phyloP scores from a whole-genome alignment of 345 rosid genomes.

The Populus tremula region DNA sequence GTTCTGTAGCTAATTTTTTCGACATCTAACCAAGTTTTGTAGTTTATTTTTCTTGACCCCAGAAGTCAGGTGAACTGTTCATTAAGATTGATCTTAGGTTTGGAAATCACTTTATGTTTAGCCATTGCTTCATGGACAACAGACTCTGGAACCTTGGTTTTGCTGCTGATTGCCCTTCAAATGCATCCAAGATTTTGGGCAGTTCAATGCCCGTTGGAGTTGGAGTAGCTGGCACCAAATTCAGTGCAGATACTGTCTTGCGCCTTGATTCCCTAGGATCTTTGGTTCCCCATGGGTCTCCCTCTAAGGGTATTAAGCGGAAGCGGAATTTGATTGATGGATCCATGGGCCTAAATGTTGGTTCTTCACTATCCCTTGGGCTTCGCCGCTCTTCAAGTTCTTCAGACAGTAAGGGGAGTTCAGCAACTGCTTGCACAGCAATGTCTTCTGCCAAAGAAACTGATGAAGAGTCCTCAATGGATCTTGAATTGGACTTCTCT shows the following conservation, averaged over 20 bases:
- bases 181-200: conserved; percentile 53
- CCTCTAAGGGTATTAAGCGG: conserved; percentile 62
- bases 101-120: conserved; percentile 31
- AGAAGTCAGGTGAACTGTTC: conserved; percentile 59
- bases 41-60: conserved; percentile 41
- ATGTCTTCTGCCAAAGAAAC: conserved; percentile 79
- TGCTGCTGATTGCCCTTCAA: conserved; percentile 45
- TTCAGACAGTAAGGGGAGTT: conserved; percentile 88
- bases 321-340: conserved; percentile 60
- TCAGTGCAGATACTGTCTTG: conserved; percentile 54
- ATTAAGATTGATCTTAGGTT: conserved; percentile 42
- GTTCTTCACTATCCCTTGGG: conserved; percentile 68
- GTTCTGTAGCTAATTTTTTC: conserved; percentile 46
- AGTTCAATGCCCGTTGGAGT: conserved; percentile 34
- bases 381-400: conserved; percentile 73
- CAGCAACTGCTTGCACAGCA: conserved; percentile 66
- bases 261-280: conserved; percentile 72
- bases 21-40: conserved; percentile 59
- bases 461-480: conserved; percentile 83
- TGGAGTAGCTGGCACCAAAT: conserved; percentile 36
- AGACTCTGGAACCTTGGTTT: conserved; percentile 46
- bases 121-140: conserved; percentile 53
- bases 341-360: conserved; percentile 41
- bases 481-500: conserved; percentile 71
- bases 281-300: conserved; percentile 36